Evolutionary conservation across 257 asterid genomes (phyloP).

Genomic region (Solanum okadae): DNA sequence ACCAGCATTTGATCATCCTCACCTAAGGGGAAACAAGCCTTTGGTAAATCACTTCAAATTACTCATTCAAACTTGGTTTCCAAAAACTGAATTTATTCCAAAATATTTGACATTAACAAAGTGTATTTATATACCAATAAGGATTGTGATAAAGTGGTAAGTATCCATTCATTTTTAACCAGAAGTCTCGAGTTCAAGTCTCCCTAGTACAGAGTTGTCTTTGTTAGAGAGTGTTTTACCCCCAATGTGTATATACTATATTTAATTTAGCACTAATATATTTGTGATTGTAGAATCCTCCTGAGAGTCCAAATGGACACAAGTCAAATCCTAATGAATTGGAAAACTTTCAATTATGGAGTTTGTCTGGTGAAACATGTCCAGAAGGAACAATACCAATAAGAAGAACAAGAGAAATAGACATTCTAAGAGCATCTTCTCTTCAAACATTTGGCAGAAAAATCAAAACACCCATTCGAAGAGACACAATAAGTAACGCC

Average conservation of each 20-base stretch:
- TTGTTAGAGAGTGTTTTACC: no score
- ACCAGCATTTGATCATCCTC: slow-evolving; percentile 89
- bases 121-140: no score
- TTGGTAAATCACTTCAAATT: slow-evolving; percentile 27
- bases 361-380: slow-evolving; percentile 28
- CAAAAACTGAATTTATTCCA: no score
- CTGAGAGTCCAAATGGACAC: background rate
- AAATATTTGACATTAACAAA: no score
- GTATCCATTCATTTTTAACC: no score
- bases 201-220: no score
- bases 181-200: no score
- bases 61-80: background rate
- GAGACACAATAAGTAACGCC: background rate
- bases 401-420: slow-evolving; percentile 6
- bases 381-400: slow-evolving; percentile 9
- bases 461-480: slow-evolving; percentile 13
- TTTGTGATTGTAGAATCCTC: background rate
- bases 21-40: slow-evolving; percentile 68
- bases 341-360: slow-evolving; percentile 20
- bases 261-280: background rate
- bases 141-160: no score
- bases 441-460: slow-evolving; percentile 2
- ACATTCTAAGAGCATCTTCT: slow-evolving; percentile 2
- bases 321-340: slow-evolving; percentile 3
- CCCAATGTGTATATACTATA: background rate